phyloP scores from a whole-genome alignment of 2,329 filamentous ascomycete species.

The Botrytis hyacinthi region DNA sequence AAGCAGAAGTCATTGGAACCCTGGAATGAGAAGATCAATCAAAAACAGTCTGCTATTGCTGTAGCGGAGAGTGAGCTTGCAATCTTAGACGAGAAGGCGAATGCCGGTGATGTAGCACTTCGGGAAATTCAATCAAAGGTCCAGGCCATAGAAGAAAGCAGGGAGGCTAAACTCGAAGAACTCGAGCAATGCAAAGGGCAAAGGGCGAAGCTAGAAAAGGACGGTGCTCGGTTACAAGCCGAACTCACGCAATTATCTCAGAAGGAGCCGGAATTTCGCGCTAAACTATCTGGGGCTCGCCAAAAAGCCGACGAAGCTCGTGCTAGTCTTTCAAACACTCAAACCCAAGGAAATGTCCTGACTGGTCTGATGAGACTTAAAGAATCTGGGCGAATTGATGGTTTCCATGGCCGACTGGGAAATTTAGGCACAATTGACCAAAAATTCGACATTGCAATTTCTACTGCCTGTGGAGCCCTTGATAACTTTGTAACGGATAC shows the following conservation, averaged over 20 bases:
- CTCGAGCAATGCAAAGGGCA: constrained; percentile 74
- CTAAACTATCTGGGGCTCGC: constrained; percentile 82
- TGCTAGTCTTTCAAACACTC: constrained; percentile 82
- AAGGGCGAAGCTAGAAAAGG: constrained; percentile 69
- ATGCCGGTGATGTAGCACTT: constrained; percentile 78
- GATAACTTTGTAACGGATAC: constrained; percentile 97
- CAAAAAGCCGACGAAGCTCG: constrained; percentile 96
- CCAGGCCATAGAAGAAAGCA: constrained; percentile 66
- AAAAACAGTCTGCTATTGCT: constrained; percentile 90
- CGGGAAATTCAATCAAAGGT: constrained; percentile 83
- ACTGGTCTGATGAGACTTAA: constrained; percentile 90
- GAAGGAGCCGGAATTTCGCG: constrained; percentile 78
- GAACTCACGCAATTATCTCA: constrained; percentile 70
- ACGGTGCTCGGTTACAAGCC: constrained; percentile 67
- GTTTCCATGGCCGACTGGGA: constrained; percentile 92
- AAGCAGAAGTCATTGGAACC: constrained; percentile 95
- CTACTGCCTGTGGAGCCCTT: constrained; percentile 85
- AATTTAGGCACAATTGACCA: constrained; percentile 92
- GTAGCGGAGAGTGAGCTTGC: constrained; percentile 93
- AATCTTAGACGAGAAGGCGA: constrained; percentile 86
- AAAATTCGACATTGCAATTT: constrained; percentile 96
- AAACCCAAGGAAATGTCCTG: constrained; percentile 90
- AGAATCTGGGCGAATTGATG: constrained; percentile 93
- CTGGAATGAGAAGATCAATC: constrained; percentile 95
- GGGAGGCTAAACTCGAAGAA: constrained; percentile 67